Conservation (phyloP, 2,329 filamentous ascomycete genomes). For the Trichoderma sp. region DNA sequence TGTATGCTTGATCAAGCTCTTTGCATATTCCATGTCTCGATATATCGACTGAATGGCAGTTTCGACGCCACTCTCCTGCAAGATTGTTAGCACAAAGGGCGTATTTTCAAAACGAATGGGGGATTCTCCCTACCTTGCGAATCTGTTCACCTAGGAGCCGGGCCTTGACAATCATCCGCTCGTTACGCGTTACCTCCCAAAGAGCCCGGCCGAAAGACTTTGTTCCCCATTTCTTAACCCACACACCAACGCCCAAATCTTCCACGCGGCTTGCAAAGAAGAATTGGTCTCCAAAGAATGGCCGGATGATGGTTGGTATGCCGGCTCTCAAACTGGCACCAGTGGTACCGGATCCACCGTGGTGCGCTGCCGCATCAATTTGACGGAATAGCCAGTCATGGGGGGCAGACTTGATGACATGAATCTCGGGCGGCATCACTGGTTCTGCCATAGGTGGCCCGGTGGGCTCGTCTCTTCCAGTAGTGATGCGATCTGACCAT, state of each 20-base stretch:
- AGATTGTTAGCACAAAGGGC: constrained; percentile 29
- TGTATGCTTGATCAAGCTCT: constrained; percentile 71
- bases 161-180: constrained; percentile 89
- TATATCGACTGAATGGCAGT: constrained; percentile 90
- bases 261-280: constrained; percentile 91
- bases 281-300: constrained; percentile 97
- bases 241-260: constrained; percentile 88
- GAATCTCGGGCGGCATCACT: constrained; percentile 74
- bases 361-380: constrained; percentile 90
- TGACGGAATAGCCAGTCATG: constrained; percentile 97
- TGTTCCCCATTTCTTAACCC: constrained; percentile 85
- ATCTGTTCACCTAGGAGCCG: constrained; percentile 80
- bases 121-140: constrained; percentile 61
- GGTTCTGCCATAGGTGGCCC: constrained; percentile 57
- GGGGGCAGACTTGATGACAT: constrained; percentile 83
- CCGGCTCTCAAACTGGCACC: constrained; percentile 89
- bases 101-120: not conserved
- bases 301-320: constrained; percentile 89
- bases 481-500: constrained; percentile 77
- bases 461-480: constrained; percentile 44
- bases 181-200: constrained; percentile 86
- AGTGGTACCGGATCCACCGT: constrained; percentile 92
- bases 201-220: constrained; percentile 79
- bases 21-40: constrained; percentile 90
- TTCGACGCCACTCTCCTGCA: constrained; percentile 83